Base-by-base conservation (phyloP, 352 stramenopile genomes). In the Phytopythium cucurbitacearum region DNA sequence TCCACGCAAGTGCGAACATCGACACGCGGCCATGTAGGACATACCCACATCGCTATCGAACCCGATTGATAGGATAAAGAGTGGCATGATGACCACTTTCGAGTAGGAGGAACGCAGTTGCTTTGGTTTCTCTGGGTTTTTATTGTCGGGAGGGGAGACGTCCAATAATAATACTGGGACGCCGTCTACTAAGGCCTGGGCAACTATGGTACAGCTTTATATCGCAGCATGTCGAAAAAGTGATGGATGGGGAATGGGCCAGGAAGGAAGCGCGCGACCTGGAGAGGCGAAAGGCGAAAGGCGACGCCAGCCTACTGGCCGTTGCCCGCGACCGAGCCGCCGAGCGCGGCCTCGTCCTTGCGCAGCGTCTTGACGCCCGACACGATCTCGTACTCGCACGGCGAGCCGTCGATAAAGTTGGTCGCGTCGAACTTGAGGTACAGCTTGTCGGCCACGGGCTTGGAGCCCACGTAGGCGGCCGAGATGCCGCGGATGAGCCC, bases 341-440 rank as follows among this genome's bases (percentile, higher is more conserved):
- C 57, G 55, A 49, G 59, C 0, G 21, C 40, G 15, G 55, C 15
- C 41, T 67, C 49, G 43, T 63, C 54, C 44, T 64, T 41, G n/a
- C 59, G 62, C 48, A 87, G 63, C 4, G 56, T 78, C 72, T 91
- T 91, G 63, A 53, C 75, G 53, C 77, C 80, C 5, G 68, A 70
- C 12, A 88, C 58, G 51, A 91, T 76, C 60, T 87, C 65, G 59
- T 91, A 91, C 59, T 84, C 53, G 65, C 80, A 91, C 41, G 52
- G 63, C 8, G 65, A 76, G 53, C 70, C 76, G 64, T 87, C 73
- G 50, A 91, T 89, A 37, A 85, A 86, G 63, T 91, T 91, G 33
- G 66, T 76, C 40, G 72, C 62, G 63, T 91, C 80, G 49, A 91
- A 91, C 56, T 91, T 91, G 48, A 91, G 69, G 58, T 89, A 91